Evolutionary conservation across 331 rosid species (phyloP), one percentile per base, ranked within the genome.

Genomic region (Ulmus americana): DNA sequence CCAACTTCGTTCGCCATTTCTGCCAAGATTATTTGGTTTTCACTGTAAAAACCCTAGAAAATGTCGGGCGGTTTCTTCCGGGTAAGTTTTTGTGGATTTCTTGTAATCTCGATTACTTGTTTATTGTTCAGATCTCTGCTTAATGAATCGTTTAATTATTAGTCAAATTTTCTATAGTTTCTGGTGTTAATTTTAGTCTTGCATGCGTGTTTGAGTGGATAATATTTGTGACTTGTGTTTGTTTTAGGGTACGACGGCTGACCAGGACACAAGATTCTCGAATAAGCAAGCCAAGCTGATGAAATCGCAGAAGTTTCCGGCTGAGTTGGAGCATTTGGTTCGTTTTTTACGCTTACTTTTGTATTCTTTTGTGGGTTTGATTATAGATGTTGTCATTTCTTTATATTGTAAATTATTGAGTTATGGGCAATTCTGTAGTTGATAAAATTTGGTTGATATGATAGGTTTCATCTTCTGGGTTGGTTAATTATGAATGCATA

Each of bases 1-100:
- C 45, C 7, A 52, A 18, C 56, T 63, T 44, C 52, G 12, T 54
- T 64, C 45, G 16, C 49, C 73, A 7, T 63, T 72, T 71, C 71
- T n/a, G 39, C 46, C 39, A 13, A 55, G 18, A 65, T 52, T 55
- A 7, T 55, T 71, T 16, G 3, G 56, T 59, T 69, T 48, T 16
- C 58, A 22, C 64, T 71, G 60, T 14, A 55, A 74, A 79, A 68
- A 81, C 74, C 80, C 68, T 69, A 42, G 83, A 87, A 11, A 59
- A 94, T 94, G 99, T 90, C 99, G 35, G 99, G 99, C 55, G 99
- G 99, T 41, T 94, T 94, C 70, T 94, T 94, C 68, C 87, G 99
- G 74, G 97, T 94, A 51, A 76, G 94, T 69, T 60, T 1, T 47
- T 51, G 22, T 20, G 22, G 10, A 39, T 20, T 12, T 48, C 15